Evolutionary conservation across 192 early-diverging fungal genomes (phyloP), one percentile per base, ranked within the genome.

Genomic region (Umbelopsis ramanniana): DNA sequence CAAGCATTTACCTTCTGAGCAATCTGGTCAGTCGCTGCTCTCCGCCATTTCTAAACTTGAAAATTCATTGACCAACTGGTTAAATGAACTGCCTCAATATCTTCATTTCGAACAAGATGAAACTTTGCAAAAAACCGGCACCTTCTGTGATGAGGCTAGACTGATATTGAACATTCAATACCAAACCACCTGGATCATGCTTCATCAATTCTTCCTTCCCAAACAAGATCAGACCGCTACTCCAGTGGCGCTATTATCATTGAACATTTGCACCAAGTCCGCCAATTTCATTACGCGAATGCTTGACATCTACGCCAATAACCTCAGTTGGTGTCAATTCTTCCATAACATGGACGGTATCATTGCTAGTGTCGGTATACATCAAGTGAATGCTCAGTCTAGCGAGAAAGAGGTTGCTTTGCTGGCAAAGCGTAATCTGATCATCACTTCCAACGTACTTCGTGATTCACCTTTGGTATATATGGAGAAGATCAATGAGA

Each of bases 101-200:
- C 73, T 81, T 45, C 79, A 73, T 26, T 77, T 81, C 37, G 75
- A 76, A 26, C 45, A 54, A 17, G 79, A 81, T 52, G 70, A 72
- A 7, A 68, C 63, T 26, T 74, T 77, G 7, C 57, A 63, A 46
- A 68, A 38, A 8, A 71, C 75, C 8, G 67, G 73, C 3, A 74
- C 76, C 2, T 77, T 81, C 47, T 37, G 75, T 46, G 76, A 81
- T 40, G 79, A 81, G 46, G 75, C 79, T 19, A 74, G 76, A 26
- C 43, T 81, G 6, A 72, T 81, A 53, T 67, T 81, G 9, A 81
- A 81, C 22, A 77, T 81, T 23, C 75, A 76, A 48, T 77, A 81
- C 33, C 75, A 81, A 22, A 81, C 79, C 4, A 81, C 79, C 2
- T 81, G 79, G 79, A 81, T 81, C 37, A 81, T 81, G 79, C 69